These are phyloP conservation scores for Paxillus involutus DNA, from an alignment of 768 basidiomycete genomes.

Conservation along the genomic window DNA sequence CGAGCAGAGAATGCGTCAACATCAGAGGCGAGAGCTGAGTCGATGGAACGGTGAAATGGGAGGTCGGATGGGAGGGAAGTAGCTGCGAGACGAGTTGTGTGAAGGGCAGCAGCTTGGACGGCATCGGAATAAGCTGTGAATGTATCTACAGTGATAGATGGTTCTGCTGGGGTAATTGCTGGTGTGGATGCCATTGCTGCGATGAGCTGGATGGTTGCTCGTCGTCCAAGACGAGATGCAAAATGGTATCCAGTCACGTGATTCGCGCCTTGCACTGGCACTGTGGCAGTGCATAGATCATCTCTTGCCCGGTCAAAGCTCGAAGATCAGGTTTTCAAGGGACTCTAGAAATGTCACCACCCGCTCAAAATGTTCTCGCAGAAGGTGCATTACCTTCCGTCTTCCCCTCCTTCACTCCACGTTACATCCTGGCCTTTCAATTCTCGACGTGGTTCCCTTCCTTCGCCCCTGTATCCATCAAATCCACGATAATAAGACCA, in stretches of 20 bases:
- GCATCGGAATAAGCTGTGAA: slow-evolving; percentile 57
- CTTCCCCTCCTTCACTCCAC: slow-evolving; percentile 53
- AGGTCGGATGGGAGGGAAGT: slow-evolving; percentile 70
- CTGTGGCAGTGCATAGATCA: no score
- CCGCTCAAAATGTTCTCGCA: no score
- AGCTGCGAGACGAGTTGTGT: slow-evolving; percentile 61
- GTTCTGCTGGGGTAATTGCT: background rate
- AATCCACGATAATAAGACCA: slow-evolving; percentile 73
- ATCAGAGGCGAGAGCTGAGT: slow-evolving; percentile 63
- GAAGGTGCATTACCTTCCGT: background rate
- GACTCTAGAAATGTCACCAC: no score
- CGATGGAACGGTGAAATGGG: slow-evolving; percentile 87
- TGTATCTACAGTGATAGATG: slow-evolving; percentile 18
- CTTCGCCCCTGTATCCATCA: slow-evolving; percentile 64
- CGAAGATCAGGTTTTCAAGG: no score
- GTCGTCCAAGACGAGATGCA: background rate
- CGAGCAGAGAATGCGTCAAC: slow-evolving; percentile 69
- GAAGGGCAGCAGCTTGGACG: slow-evolving; percentile 61
- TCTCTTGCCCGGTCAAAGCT: no score
- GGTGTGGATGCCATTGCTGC: slow-evolving; percentile 14
- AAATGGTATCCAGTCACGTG: slow-evolving; percentile 12
- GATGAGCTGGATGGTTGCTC: background rate
- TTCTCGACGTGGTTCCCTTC: slow-evolving; percentile 84
- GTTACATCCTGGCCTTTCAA: slow-evolving; percentile 69
- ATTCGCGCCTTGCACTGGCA: background rate